Evolutionary conservation across 2,329 filamentous ascomycete genomes (phyloP).

Genomic region (Cryphonectria nitschkei): DNA sequence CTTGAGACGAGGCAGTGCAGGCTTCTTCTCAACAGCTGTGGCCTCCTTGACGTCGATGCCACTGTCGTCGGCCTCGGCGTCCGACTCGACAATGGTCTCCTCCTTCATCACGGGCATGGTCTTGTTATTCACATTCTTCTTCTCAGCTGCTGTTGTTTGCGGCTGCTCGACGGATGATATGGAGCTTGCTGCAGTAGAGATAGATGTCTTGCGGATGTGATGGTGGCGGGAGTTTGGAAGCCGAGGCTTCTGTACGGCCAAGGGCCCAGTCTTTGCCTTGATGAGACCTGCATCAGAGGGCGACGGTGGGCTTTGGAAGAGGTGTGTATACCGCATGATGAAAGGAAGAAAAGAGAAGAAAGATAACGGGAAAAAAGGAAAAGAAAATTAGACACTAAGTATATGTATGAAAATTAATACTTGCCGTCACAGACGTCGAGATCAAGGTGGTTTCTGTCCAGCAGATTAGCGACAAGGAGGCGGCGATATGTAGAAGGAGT

Average conservation of each 20-base stretch:
- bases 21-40: neutral
- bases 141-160: neutral
- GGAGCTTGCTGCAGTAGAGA: conserved; percentile 22
- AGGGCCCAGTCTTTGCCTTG: conserved; percentile 20
- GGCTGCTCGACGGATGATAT: neutral
- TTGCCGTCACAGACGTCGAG: neutral
- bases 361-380: neutral
- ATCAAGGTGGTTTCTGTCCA: conserved; percentile 12
- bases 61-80: conserved; percentile 2
- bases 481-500: neutral
- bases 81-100: conserved; percentile 23
- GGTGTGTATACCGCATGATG: conserved; percentile 27
- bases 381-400: neutral
- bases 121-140: neutral
- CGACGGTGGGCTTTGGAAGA: conserved; percentile 24
- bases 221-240: conserved; percentile 26
- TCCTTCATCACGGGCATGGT: conserved; percentile 3
- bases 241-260: conserved; percentile 22
- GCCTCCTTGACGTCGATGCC: neutral
- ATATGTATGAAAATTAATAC: neutral
- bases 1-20: conserved; percentile 20
- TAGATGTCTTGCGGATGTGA: conserved; percentile 23
- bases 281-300: conserved; percentile 24
- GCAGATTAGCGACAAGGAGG: conserved; percentile 4
- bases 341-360: neutral